Conservation (phyloP, 495 filamentous ascomycete species). For the Hypoxylon intermedium region DNA sequence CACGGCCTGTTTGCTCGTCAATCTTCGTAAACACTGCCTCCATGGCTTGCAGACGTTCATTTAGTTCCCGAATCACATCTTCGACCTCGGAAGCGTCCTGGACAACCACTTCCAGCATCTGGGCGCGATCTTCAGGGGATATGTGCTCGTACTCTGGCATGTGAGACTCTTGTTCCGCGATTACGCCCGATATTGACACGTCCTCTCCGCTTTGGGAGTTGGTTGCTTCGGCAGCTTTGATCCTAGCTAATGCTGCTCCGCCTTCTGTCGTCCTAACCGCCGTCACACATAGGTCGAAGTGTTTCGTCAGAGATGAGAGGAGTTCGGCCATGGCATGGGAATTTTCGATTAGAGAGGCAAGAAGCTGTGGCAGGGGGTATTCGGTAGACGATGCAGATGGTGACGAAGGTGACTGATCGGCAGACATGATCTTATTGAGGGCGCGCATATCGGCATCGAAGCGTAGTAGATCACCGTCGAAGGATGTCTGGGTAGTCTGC, state of each 20-base stretch:
- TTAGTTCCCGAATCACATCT: constrained; percentile 85
- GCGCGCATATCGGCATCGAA: constrained; percentile 66
- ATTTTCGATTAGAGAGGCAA: constrained; percentile 75
- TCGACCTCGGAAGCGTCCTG: constrained; percentile 88
- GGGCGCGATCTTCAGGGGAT: constrained; percentile 74
- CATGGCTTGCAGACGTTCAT: constrained; percentile 77
- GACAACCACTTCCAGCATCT: constrained; percentile 82
- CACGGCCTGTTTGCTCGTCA: constrained; percentile 61
- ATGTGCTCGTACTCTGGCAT: constrained; percentile 71
- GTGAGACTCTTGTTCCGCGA: constrained; percentile 63
- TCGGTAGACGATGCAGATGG: constrained; percentile 49
- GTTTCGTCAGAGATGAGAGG: constrained; percentile 81
- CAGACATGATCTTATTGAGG: constrained; percentile 50
- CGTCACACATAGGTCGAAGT: constrained; percentile 93
- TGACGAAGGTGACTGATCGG: constrained; percentile 42
- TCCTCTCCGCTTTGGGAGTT: constrained; percentile 66
- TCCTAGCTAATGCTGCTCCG: constrained; percentile 72
- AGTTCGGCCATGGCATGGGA: constrained; percentile 84
- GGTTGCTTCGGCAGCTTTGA: constrained; percentile 61
- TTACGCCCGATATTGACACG: constrained; percentile 64
- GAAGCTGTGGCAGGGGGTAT: constrained; percentile 68
- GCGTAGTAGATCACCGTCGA: constrained; percentile 66
- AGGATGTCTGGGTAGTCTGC: constrained; percentile 65
- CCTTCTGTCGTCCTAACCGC: constrained; percentile 94
- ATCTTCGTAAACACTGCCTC: constrained; percentile 69